Percentiles rank a stretch among this genome's conserved stretches.
Evolutionary conservation across 306 rosid genomes (phyloP).

Genomic region (Bauhinia variegata): DNA sequence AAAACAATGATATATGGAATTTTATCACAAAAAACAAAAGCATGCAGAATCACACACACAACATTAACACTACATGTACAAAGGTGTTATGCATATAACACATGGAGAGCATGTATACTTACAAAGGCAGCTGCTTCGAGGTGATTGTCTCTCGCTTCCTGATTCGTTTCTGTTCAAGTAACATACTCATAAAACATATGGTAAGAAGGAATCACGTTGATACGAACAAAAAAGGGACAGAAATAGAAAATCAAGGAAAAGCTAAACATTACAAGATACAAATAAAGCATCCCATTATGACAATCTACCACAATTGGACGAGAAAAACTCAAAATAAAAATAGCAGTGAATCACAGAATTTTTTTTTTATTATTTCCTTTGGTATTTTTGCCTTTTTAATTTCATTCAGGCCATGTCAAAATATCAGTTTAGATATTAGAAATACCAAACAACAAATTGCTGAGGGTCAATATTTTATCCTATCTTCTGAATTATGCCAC

Average conservation of each 20-base stretch:
- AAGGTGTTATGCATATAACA: constrained; percentile 16
- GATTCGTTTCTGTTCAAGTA: constrained; percentile 47
- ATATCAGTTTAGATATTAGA: background rate
- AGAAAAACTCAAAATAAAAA: background rate
- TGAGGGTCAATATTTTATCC: background rate
- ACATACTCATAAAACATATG: constrained; percentile 16
- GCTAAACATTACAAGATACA: constrained; percentile 1
- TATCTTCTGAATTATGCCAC: constrained; percentile 2
- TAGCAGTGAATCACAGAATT: background rate
- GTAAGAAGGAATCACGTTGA: background rate
- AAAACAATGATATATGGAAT: no score
- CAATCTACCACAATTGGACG: no score
- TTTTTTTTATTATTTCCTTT: background rate
- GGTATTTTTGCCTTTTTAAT: background rate
- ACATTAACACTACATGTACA: background rate
- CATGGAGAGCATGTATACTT: constrained; percentile 44
- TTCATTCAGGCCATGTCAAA: background rate
- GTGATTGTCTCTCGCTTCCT: constrained; percentile 39
- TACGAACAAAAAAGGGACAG: background rate
- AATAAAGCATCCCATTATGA: background rate
- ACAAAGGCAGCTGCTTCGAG: constrained; percentile 54
- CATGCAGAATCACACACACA: background rate
- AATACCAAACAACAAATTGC: background rate
- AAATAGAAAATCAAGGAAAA: background rate
- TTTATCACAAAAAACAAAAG: background rate